Conservation (phyloP, 768 basidiomycete genomes). For the Lactarius vividus region DNA sequence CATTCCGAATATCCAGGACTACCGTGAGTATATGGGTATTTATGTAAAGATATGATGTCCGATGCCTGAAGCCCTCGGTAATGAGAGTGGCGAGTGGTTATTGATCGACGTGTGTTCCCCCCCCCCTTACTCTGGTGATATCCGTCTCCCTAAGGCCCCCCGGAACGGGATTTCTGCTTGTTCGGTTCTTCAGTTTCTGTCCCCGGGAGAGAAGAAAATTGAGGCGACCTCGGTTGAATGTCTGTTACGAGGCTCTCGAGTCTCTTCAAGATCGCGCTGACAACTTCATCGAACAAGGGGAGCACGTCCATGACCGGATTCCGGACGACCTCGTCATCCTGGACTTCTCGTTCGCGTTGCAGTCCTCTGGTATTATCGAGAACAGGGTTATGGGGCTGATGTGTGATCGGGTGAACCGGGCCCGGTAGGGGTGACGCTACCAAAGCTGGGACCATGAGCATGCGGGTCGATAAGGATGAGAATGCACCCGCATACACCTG, state of each 20-base stretch:
- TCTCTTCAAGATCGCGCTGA: slow-evolving; percentile 18
- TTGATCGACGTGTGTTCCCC: not conserved
- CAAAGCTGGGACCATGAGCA: not conserved
- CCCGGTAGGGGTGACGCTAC: slow-evolving; percentile 3
- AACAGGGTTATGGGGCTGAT: not conserved
- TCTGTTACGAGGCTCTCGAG: slow-evolving; percentile 12
- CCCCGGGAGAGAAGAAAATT: slow-evolving; percentile 3
- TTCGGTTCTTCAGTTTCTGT: not conserved
- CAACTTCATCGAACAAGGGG: slow-evolving; percentile 15
- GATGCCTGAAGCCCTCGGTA: not conserved
- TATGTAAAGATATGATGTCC: not conserved
- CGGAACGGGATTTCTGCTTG: not conserved
- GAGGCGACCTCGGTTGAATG: not conserved
- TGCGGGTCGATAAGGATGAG: not conserved
- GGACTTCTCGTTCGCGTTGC: slow-evolving; percentile 5
- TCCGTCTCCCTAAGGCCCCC: not conserved
- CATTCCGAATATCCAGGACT: not conserved
- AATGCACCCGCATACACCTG: slow-evolving; percentile 1
- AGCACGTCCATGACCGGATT: not conserved
- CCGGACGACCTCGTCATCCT: not conserved
- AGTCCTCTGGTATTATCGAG: slow-evolving; percentile 8
- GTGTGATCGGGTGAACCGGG: not conserved
- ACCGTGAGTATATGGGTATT: not conserved
- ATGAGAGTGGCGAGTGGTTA: not conserved
- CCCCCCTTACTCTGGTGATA: not conserved